Base-by-base conservation (phyloP, 2,329 filamentous ascomycete genomes). In the Claviceps africana region DNA sequence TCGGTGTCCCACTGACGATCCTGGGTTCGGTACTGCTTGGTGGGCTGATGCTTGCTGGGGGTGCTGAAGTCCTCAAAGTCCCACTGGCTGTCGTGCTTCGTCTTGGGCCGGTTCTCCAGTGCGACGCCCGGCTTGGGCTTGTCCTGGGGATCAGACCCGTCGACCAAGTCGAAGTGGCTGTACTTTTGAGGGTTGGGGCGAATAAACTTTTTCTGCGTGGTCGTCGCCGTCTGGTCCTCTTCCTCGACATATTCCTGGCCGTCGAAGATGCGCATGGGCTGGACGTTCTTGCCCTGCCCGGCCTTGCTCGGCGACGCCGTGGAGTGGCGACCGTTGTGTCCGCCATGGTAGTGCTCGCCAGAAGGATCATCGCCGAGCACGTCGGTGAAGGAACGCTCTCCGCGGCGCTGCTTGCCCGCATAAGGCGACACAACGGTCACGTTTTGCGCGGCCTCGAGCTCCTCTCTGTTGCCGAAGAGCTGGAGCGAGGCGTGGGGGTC, bases 11-110 rank as follows among this genome's bases (percentile, higher is more conserved):
- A 94, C 65, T 93, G 85, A 52, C 86, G 84, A 55, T 93, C 82
- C 62, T 88, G 80, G 40, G 76, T 72, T 54, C 82, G 77, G 51
- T 74, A 63, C 22, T 77, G 65, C 66, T 84, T 86, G 46, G 75
- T 70, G 4, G 77, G 74, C 47, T 79, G 73, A 28, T 70, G 58
- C 74, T 95, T 95, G 57, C 84, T 78, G 0, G 91, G 91, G 0
- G 90, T 95, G 17, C 73, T 72, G 61, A 95, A 95, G 68, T 95
- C 89, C 55, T 88, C 81, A 67, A 97, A 97, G 48, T 82, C 81
- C 89, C 91, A 96, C 56, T 87, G 83, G 57, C 82, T 82, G 54
- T 76, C 72, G 64, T 88, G 83, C 70, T 85, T 87, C 51, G 75
- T 73, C 62, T 75, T 77, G 55, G 70, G 66, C 25, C 65, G 64